Percentiles rank a stretch among this genome's conserved stretches.
Evolutionary conservation across 1,139 yeast species (phyloP).

Genomic region (Yamadazyma epiphylla): DNA sequence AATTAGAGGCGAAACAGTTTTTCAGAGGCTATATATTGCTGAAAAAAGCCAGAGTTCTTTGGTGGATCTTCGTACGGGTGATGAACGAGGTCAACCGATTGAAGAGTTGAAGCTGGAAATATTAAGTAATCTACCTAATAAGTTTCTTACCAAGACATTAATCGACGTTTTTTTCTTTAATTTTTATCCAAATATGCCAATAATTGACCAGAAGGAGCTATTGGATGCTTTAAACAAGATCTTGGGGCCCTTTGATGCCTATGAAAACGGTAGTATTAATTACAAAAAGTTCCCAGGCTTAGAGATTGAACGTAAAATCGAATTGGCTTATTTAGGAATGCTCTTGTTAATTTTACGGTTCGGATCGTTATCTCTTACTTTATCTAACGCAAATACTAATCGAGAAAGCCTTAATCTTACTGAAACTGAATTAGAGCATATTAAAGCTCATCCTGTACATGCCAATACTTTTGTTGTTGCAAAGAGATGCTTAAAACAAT

Average conservation of each 20-base stretch:
- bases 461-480: conserved; percentile 33
- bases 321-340: conserved; percentile 31
- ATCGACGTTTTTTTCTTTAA: conserved; percentile 41
- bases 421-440: conserved; percentile 4
- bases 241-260: conserved; percentile 21
- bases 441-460: conserved; percentile 15
- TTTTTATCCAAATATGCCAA: conserved; percentile 45
- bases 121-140: conserved; percentile 36
- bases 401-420: conserved; percentile 20
- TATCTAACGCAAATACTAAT: conserved; percentile 17
- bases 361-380: conserved; percentile 26
- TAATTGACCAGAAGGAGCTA: conserved; percentile 39
- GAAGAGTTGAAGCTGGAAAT: too few relatives aligned
- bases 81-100: too few relatives aligned
- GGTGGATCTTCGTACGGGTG: too few relatives aligned
- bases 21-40: too few relatives aligned
- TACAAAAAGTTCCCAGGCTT: too few relatives aligned
- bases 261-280: conserved; percentile 8
- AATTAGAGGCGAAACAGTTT: too few relatives aligned
- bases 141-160: conserved; percentile 41
- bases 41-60: too few relatives aligned
- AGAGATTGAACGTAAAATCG: conserved; percentile 25
- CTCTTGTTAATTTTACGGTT: conserved; percentile 25
- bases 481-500: conserved; percentile 33
- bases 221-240: conserved; percentile 16